Evolutionary conservation across 2,329 filamentous ascomycete genomes (phyloP).

Genomic region (Drechslerella dactyloides): DNA sequence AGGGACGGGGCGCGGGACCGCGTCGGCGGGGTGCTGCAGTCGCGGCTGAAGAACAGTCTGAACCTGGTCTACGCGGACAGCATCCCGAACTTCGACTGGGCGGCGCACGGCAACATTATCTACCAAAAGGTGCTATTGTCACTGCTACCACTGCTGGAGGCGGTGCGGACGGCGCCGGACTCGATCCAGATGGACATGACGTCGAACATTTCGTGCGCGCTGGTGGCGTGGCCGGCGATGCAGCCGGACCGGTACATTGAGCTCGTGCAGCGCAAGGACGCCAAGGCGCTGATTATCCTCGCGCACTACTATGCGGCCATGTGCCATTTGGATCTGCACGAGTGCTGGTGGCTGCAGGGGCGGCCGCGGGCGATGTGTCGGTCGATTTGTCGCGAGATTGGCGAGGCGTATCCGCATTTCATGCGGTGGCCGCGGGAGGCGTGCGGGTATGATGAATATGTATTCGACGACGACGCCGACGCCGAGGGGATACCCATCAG

Average conservation of each 20-base stretch:
- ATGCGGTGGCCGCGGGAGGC: constrained; percentile 47
- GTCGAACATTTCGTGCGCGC: constrained; percentile 45
- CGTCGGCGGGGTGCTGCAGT: constrained; percentile 10
- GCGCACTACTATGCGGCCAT: constrained; percentile 50
- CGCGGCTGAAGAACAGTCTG: constrained; percentile 6
- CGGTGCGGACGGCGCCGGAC: constrained; percentile 32
- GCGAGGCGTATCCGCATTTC: constrained; percentile 21
- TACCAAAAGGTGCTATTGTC: constrained; percentile 48
- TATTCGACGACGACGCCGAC: constrained; percentile 8
- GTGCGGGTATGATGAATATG: constrained; percentile 10
- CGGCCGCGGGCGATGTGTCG: constrained; percentile 43
- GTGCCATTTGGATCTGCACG: constrained; percentile 38
- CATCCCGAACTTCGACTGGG: constrained; percentile 47
- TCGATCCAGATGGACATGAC: constrained; percentile 46
- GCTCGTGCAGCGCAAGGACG: constrained; percentile 38
- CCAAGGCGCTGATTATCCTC: constrained; percentile 42
- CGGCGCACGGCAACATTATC: constrained; percentile 30
- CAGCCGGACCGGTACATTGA: constrained; percentile 47
- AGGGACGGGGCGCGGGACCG: too few species aligned
- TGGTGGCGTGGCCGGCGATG: constrained; percentile 46
- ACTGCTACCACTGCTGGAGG: constrained; percentile 34
- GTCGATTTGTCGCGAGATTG: constrained; percentile 39
- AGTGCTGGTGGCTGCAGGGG: constrained; percentile 46
- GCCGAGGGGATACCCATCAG: constrained; percentile 5
- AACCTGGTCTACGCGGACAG: constrained; percentile 28